Base-by-base conservation (phyloP, 1,284 basidiomycete species). In the Pholiota adiposa region DNA sequence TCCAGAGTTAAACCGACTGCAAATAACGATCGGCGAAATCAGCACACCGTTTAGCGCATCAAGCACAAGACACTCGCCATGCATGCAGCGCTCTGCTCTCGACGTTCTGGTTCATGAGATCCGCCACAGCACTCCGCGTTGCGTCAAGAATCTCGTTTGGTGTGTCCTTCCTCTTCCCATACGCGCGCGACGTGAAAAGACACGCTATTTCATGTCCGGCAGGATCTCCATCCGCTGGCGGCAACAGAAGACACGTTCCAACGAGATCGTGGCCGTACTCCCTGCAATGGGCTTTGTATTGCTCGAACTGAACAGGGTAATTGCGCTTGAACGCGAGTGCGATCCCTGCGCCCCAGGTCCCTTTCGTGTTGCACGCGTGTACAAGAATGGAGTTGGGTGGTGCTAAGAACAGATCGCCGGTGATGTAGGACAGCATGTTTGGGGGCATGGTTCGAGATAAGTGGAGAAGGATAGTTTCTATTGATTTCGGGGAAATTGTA, bases 1-100 rank as follows among this genome's bases (percentile, higher is more conserved):
- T 21, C 75, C 76, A 36, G 76, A 75, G 64, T 79, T 78, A 60
- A 79, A 75, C 18, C 75, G 76, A 56, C 76, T 79, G 54, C 14
- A n/a, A n/a, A n/a, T n/a, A n/a, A n/a, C n/a, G n/a, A 41, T 60
- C 8, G 58, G 44, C 29, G 23, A 38, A 52, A 18, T 41, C n/a
- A 40, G 12, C 34, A 19, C 21, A 57, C 12, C 44, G 34, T 53
- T 25, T 2, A 12, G 23, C 36, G 19, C 34, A 19, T 16, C 2
- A 19, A 33, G 18, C 14, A 9, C 33, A 25, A 31, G 27, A 34
- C n/a, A 68, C 73, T 34, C 63, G 77, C 76, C 77, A 79, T n/a
- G 74, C 71, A 66, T 79, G 75, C 31, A 79, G 54, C 34, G 64
- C 63, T 51, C 74, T 76, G 1, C 55, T 56, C 6, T 67, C 62